These are phyloP conservation scores for Verticillium dahliae DNA, from an alignment of 2,329 filamentous ascomycete genomes.

Conservation along the genomic window DNA sequence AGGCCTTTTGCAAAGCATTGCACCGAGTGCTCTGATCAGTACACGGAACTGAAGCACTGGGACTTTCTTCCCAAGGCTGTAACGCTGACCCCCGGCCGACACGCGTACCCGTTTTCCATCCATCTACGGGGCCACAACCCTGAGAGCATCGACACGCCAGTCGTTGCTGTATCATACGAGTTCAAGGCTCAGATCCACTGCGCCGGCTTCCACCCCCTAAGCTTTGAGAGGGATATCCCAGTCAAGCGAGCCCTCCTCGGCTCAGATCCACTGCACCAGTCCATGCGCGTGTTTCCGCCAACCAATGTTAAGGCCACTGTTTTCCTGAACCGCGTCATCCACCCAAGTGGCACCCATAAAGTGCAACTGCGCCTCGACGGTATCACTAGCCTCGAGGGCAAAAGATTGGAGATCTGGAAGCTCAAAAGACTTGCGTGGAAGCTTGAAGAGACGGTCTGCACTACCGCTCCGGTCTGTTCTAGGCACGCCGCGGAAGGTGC, in stretches of 20 bases:
- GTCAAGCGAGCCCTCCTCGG: conserved; percentile 72
- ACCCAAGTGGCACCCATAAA: conserved; percentile 77
- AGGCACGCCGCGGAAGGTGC: conserved; percentile 59
- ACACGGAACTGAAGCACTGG: conserved; percentile 73
- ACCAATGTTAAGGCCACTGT: conserved; percentile 87
- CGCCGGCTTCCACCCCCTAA: conserved; percentile 29
- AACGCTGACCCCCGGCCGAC: conserved; percentile 47
- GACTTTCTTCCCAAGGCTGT: conserved; percentile 59
- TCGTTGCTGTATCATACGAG: conserved; percentile 74
- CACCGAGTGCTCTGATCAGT: conserved; percentile 64
- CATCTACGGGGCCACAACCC: conserved; percentile 82
- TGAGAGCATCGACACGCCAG: conserved; percentile 66
- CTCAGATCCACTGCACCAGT: conserved; percentile 76
- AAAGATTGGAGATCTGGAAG: conserved; percentile 75
- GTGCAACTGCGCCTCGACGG: conserved; percentile 79
- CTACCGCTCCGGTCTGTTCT: conserved; percentile 70
- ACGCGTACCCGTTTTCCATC: conserved; percentile 84
- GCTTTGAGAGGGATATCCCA: conserved; percentile 60
- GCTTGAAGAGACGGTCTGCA: conserved; percentile 79
- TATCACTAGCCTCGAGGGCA: conserved; percentile 65
- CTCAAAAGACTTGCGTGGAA: conserved; percentile 89
- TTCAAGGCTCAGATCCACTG: conserved; percentile 62
- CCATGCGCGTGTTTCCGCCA: conserved; percentile 91
- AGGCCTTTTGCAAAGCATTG: conserved; percentile 77
- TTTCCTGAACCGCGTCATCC: conserved; percentile 73